Evolutionary conservation across 108 stramenopile genomes (phyloP), one percentile per base, ranked within the genome.

Genomic region (Phaeodactylum tricornutum): DNA sequence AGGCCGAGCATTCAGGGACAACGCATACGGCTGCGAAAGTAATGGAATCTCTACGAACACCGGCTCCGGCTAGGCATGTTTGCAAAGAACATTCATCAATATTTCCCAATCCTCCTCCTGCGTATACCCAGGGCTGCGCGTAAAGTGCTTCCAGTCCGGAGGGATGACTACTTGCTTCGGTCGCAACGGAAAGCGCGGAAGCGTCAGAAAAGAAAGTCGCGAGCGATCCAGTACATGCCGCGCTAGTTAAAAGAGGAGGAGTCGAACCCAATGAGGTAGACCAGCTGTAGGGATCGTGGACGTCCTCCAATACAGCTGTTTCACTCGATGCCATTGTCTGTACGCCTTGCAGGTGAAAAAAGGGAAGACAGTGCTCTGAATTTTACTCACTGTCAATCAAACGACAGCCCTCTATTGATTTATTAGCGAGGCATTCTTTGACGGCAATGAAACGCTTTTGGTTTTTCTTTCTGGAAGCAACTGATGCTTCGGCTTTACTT

Each of bases 101-200:
- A 41, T 76, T 76, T n/a, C 75, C 75, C 15, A 76, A 35, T 25
- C 75, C 75, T 17, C 66, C 62, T 11, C 68, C 69, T 14, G 65
- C 65, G 33, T 65, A 76, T 12, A 70, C 50, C 59, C 64, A 76
- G 8, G 75, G 75, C 46, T 76, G 75, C 12, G 56, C 51, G 5
- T 42, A 35, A 12, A 76, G 17, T 0, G 62, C 55, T 14, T 30
- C 5, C 19, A 71, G 0, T 0, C 75, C 75, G 0, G 75, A 55
- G 7, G 64, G 55, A 57, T 76, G 75, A 3, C 64, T 66, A n/a
- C 58, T 60, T 1, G 64, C 27, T 56, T 76, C 75, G 4, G 66
- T 52, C 11, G 69, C 68, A 20, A 76, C 42, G 9, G 61, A n/a
- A 1, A 73, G 53, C 6, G 17, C 32, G 4, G 50, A 20, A 41